A percentile compares a stretch with the other conserved stretches of the same genome.
Conservation (phyloP, 306 rosid genomes). For the Prinsepia uniflora region DNA sequence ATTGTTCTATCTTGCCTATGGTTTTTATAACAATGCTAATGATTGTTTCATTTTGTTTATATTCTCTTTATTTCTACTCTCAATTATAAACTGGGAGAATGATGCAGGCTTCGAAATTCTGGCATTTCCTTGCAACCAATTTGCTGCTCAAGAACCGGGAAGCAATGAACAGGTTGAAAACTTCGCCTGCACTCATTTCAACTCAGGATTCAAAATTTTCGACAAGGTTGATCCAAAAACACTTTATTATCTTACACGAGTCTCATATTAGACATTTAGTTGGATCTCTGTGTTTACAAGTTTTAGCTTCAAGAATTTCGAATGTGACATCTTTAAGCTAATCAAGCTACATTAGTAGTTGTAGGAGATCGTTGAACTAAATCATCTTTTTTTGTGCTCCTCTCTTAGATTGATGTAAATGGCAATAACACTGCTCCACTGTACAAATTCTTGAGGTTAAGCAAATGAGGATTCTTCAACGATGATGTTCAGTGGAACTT, state of each 20-base stretch:
- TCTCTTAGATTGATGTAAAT: slow-evolving; percentile 69
- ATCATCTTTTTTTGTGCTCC: neutral
- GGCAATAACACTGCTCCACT: slow-evolving; percentile 61
- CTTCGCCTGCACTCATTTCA: slow-evolving; percentile 35
- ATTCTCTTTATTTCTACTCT: neutral
- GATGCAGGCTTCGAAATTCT: slow-evolving; percentile 65
- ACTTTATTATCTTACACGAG: slow-evolving; percentile 5
- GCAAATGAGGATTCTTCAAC: slow-evolving; percentile 69
- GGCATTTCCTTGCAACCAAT: slow-evolving; percentile 89
- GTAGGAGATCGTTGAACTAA: neutral
- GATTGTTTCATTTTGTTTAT: too few relatives aligned
- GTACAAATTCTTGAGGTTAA: slow-evolving; percentile 66
- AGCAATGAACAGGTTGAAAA: slow-evolving; percentile 67
- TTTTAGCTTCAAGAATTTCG: neutral
- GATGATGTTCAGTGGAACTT: slow-evolving; percentile 89
- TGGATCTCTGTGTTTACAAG: neutral
- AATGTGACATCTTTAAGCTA: neutral
- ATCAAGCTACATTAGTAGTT: neutral
- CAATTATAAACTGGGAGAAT: neutral
- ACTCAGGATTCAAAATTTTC: slow-evolving; percentile 17
- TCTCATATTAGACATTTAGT: neutral
- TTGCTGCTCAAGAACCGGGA: slow-evolving; percentile 83
- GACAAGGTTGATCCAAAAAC: slow-evolving; percentile 16
- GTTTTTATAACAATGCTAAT: neutral
- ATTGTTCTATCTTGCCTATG: neutral